A percentile compares a stretch with the other conserved stretches of the same genome.
Conservation (phyloP, 2,329 filamentous ascomycete species). For the Penicillium sp. region DNA sequence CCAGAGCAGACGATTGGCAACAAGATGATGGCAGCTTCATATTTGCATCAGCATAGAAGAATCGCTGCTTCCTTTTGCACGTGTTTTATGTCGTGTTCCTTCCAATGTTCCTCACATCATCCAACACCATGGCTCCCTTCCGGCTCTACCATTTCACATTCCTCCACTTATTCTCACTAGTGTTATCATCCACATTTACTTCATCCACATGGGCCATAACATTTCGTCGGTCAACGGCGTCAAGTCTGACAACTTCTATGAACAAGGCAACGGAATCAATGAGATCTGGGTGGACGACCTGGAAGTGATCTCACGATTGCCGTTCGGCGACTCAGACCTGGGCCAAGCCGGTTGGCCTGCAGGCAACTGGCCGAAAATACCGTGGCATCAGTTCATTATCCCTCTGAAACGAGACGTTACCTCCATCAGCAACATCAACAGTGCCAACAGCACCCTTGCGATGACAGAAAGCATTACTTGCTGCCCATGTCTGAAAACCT, state of each 20-base stretch:
- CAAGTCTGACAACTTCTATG: slow-evolving; percentile 35
- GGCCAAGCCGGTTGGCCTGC: slow-evolving; percentile 38
- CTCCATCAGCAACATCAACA: background rate
- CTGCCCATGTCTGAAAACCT: background rate
- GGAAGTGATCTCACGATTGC: slow-evolving; percentile 40
- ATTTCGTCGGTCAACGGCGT: slow-evolving; percentile 31
- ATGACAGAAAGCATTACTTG: background rate
- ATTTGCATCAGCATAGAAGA: too few relatives aligned
- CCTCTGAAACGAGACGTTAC: slow-evolving; percentile 27
- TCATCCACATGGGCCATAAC: background rate
- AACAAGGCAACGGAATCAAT: slow-evolving; percentile 40
- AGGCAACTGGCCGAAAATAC: slow-evolving; percentile 37
- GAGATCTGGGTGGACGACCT: slow-evolving; percentile 39
- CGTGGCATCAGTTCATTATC: slow-evolving; percentile 43
- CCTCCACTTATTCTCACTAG: background rate
- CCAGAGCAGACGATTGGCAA: too few relatives aligned
- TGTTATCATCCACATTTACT: background rate
- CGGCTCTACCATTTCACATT: background rate
- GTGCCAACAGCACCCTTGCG: background rate
- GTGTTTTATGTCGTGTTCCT: background rate
- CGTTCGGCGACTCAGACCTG: slow-evolving; percentile 41
- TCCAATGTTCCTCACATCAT: background rate
- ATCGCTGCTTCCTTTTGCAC: background rate
- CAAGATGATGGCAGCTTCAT: too few relatives aligned
- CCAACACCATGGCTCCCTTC: background rate